Evolutionary conservation across 2,329 filamentous ascomycete species (phyloP).

Genomic region (Exophiala alcalophila): DNA sequence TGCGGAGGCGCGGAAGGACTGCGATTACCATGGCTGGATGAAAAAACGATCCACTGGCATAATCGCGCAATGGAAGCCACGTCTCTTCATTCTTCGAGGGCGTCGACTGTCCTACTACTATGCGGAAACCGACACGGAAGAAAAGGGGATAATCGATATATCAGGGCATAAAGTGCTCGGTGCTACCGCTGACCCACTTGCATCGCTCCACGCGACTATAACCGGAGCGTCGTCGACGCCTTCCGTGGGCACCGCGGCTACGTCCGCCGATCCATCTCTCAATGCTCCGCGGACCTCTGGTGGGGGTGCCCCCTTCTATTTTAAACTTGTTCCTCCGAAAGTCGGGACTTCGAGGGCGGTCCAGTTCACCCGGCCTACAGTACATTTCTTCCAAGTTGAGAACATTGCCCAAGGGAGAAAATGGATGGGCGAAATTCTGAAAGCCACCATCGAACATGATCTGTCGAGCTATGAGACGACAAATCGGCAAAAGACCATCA

Average conservation of each 20-base stretch:
- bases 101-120: constrained; percentile 94
- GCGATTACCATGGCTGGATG: constrained; percentile 98
- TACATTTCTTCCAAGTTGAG: constrained; percentile 96
- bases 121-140: constrained; percentile 83
- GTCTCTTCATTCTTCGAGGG: constrained; percentile 91
- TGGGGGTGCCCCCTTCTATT: constrained; percentile 82
- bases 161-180: constrained; percentile 95
- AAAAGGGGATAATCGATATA: constrained; percentile 95
- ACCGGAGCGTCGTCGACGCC: constrained; percentile 61
- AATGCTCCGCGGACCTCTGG: constrained; percentile 17
- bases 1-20: constrained; percentile 75
- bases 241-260: constrained; percentile 37
- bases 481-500: constrained; percentile 96
- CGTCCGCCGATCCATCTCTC: constrained; percentile 35
- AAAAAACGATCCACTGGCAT: constrained; percentile 96
- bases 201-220: constrained; percentile 84
- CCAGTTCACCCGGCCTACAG: constrained; percentile 94
- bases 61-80: constrained; percentile 96
- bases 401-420: constrained; percentile 81
- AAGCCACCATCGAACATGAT: constrained; percentile 95
- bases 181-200: constrained; percentile 85
- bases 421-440: constrained; percentile 99
- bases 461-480: constrained; percentile 70
- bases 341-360: constrained; percentile 84
- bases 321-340: constrained; percentile 92